Percentiles rank a stretch among this genome's conserved stretches.
phyloP scores from a whole-genome alignment of 805 yeast species.

The Ogataea pilisensis region DNA sequence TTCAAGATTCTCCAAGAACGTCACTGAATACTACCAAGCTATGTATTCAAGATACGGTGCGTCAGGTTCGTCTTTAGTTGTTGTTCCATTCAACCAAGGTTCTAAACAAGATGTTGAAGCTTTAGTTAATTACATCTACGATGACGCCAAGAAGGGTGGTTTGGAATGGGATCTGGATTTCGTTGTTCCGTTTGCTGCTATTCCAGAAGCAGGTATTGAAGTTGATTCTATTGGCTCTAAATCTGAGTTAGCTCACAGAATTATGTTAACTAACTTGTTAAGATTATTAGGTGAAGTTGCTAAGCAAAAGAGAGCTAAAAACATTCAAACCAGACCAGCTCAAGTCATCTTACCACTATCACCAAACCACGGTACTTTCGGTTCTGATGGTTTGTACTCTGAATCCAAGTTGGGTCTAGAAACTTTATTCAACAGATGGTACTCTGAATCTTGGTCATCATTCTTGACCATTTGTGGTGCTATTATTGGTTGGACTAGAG shows the following conservation, averaged over 20 bases:
- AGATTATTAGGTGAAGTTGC: conserved; percentile 91
- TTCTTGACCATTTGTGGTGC: conserved; percentile 98
- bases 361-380: conserved; percentile 99
- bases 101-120: conserved; percentile 90
- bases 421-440: conserved; percentile 98
- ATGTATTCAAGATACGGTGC: conserved; percentile 93
- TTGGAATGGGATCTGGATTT: conserved; percentile 98
- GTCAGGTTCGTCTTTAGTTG: conserved; percentile 84
- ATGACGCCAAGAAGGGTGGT: conserved; percentile 79
- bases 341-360: conserved; percentile 95
- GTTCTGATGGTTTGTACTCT: conserved; percentile 96
- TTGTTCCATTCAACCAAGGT: conserved; percentile 99
- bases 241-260: conserved; percentile 97
- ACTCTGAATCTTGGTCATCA: conserved; percentile 93
- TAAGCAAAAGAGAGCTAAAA: conserved; percentile 69
- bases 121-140: conserved; percentile 79
- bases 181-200: conserved; percentile 96
- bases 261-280: conserved; percentile 93
- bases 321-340: conserved; percentile 94
- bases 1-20: conserved; percentile 88
- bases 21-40: conserved; percentile 92
- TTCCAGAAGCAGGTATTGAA: conserved; percentile 98
- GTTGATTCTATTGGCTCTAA: conserved; percentile 88
- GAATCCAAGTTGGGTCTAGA: conserved; percentile 95
- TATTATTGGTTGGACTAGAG: conserved; percentile 99